Evolutionary conservation across 495 filamentous ascomycete species (phyloP), one percentile per base, ranked within the genome.

Genomic region (Penicillium cosmopolitanum): DNA sequence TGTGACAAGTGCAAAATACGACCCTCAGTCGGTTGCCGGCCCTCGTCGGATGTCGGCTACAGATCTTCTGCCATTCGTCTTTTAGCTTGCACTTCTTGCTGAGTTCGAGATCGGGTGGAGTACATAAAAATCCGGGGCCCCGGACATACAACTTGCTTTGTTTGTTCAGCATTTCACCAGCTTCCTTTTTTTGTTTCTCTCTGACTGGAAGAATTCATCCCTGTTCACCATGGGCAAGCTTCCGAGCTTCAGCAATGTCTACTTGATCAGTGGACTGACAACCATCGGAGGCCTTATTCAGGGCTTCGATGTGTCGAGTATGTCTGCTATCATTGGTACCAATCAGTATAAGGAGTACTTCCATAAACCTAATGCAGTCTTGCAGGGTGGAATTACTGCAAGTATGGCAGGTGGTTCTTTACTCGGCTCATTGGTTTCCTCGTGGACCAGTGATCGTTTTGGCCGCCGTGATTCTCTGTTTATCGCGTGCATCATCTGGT

Each of bases 291-390:
- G 63, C 42, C 53, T 66, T 5, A 60, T 66, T 23, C 59, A 66
- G 36, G 63, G 63, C 47, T 66, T 66, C 43, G 63, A 66, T 54
- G 63, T 66, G 51, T 66, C 63, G 4, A 66, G 59, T 42, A 66
- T 66, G 59, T 66, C 63, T 38, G 63, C 58, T 1, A 66, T 66
- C 35, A 66, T 66, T 50, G 63, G 63, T n/a, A 66, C 63, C 16
- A 52, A 66, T 51, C 47, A 62, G n/a, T 66, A 66, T 18, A 66
- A 66, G 44, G 21, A 19, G 4, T 62, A 66, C 31, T 66, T 65
- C 55, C 47, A 65, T 25, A 53, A 57, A 25, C 63, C 63, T 3
- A 18, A 66, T 40, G 18, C 63, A 15, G 63, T 65, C 33, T 43
- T 55, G 0, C 63, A 65, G 19, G 63, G 63, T 25, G 63, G 63